Conservation (phyloP, 768 basidiomycete species). For the Boletus rex-veris region DNA sequence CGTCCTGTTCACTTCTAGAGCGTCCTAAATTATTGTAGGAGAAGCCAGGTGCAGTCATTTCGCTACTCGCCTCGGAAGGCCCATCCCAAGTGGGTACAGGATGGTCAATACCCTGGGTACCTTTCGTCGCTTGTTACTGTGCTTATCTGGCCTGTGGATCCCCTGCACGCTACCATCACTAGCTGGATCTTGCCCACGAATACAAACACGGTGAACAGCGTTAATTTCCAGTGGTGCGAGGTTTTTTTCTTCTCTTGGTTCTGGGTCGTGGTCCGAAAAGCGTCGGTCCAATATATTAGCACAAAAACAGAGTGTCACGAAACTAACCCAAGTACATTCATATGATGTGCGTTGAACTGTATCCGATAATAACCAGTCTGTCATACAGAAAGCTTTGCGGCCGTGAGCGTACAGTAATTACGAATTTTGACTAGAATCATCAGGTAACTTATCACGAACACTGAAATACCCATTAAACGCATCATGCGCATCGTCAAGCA, state of each 20-base stretch:
- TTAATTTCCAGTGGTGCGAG: not conserved
- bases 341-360: no score
- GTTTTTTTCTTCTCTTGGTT: slow-evolving; percentile 8
- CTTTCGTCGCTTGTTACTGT: not conserved
- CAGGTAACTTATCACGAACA: not conserved
- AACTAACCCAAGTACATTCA: no score
- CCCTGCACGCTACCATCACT: not conserved
- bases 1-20: no score
- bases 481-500: slow-evolving; percentile 17
- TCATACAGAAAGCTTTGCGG: no score
- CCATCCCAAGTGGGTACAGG: not conserved
- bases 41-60: no score
- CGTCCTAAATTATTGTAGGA: no score
- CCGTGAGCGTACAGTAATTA: no score
- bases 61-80: no score
- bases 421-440: not conserved
- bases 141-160: slow-evolving; percentile 3
- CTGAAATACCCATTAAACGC: slow-evolving; percentile 13
- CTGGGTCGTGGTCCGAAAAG: not conserved
- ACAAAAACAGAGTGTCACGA: not conserved
- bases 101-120: not conserved
- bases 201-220: slow-evolving; percentile 24
- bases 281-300: not conserved
- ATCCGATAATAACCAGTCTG: no score
- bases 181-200: slow-evolving; percentile 2